phyloP scores from a whole-genome alignment of 2,329 filamentous ascomycete genomes.

The Verticillium alfalfae region DNA sequence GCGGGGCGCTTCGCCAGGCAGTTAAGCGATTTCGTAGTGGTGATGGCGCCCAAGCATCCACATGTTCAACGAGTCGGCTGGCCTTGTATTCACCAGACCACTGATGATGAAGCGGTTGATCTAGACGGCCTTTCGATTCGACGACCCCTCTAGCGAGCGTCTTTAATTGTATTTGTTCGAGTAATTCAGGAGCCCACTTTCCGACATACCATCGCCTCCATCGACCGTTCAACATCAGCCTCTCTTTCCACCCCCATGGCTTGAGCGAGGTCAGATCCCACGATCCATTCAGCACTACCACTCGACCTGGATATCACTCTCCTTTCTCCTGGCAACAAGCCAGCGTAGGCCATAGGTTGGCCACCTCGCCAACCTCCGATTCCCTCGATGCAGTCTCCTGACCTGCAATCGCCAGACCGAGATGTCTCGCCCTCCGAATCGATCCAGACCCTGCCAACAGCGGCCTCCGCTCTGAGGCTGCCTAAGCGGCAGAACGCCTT shows the following conservation, averaged over 20 bases:
- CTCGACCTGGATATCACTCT: not conserved
- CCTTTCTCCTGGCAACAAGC: not conserved
- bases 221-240: not conserved
- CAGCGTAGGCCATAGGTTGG: not conserved
- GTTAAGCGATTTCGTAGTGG: not conserved
- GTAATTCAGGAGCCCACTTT: not conserved
- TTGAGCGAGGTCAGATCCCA: not conserved
- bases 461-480: constrained; percentile 52
- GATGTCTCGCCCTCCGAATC: constrained; percentile 59
- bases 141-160: not conserved
- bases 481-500: constrained; percentile 57
- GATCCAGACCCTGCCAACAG: constrained; percentile 64
- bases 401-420: constrained; percentile 51
- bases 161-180: not conserved
- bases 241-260: not conserved
- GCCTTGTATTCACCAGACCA: not conserved
- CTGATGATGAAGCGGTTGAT: not conserved
- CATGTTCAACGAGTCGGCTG: not conserved
- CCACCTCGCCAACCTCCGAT: not conserved
- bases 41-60: not conserved
- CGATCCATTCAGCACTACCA: not conserved
- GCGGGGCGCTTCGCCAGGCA: not conserved
- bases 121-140: not conserved
- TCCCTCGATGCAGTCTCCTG: constrained; percentile 61
- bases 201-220: not conserved